Base-by-base conservation (phyloP, 208 protist species). In the Naegleria lovaniensis region DNA sequence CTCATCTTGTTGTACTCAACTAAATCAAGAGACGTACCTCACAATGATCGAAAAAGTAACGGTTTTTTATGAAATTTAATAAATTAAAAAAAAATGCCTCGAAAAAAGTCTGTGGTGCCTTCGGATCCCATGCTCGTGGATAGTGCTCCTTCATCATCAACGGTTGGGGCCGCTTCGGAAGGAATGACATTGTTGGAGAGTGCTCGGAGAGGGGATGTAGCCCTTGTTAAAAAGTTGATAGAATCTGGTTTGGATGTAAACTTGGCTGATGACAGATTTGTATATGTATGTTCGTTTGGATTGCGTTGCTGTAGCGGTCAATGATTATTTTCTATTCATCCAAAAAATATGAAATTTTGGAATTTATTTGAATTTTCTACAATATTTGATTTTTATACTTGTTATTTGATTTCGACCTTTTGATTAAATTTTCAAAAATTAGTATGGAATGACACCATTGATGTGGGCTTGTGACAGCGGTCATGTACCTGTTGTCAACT, bases 401-500 rank as follows among this genome's bases (percentile, higher is more conserved):
- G n/a, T n/a, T n/a, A n/a, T n/a, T n/a, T n/a, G n/a, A n/a, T n/a
- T n/a, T n/a, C n/a, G n/a, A n/a, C n/a, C n/a, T n/a, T n/a, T n/a
- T n/a, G n/a, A n/a, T n/a, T n/a, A n/a, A n/a, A n/a, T n/a, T n/a
- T 58, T 58, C 9, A 15, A 58, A 58, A 58, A 58, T 19, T 67
- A 79, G 67, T 36, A 79, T 33, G 67, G 67, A 79, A 79, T 79
- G 67, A 79, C 67, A 79, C 29, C 67, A 36, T 79, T 79, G n/a
- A 79, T 79, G 16, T 79, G 67, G 67, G 67, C 67, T 79, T 36
- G 29, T 9, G 67, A 79, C 36, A 36, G 67, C 36, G 67, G 67
- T 36, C 67, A 79, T 79, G 29, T 79, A 36, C 67, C 5, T 36
- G 25, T 79, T 1, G 67, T 79, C 6, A 79, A 79, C n/a, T 79